Evolutionary conservation across 2,329 filamentous ascomycete genomes (phyloP).

Genomic region (Colletotrichum tamarilloi): DNA sequence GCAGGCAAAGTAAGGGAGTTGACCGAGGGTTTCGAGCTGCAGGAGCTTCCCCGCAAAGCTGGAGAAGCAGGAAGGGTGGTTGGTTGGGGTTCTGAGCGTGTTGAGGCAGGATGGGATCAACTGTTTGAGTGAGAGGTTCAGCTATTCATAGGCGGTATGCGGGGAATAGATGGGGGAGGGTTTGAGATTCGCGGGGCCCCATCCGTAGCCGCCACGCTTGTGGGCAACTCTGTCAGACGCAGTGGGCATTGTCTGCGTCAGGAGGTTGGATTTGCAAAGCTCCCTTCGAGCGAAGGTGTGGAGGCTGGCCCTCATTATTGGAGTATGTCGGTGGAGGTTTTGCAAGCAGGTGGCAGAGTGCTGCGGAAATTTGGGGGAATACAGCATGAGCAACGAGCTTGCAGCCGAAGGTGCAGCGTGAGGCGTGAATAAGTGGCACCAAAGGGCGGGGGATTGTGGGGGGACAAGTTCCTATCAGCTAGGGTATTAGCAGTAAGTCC

Average conservation of each 20-base stretch:
- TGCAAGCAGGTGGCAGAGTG: background rate
- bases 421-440: background rate
- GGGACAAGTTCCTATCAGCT: background rate
- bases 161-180: slow-evolving; percentile 22
- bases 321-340: slow-evolving; percentile 3
- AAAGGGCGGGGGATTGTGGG: slow-evolving; percentile 13
- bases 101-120: slow-evolving; percentile 15
- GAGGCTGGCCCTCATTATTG: slow-evolving; percentile 12
- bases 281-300: slow-evolving; percentile 36
- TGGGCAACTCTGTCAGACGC: slow-evolving; percentile 17
- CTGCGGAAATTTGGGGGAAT: background rate
- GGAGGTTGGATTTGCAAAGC: slow-evolving; percentile 14
- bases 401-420: slow-evolving; percentile 8
- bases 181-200: slow-evolving; percentile 34
- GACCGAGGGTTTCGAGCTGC: slow-evolving; percentile 13
- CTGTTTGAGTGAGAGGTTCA: slow-evolving; percentile 6
- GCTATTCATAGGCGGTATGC: slow-evolving; percentile 23
- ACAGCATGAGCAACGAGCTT: background rate
- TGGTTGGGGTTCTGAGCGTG: background rate
- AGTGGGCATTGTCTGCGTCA: slow-evolving; percentile 17
- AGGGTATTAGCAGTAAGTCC: background rate
- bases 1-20: background rate
- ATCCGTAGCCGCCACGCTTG: slow-evolving; percentile 3
- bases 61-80: background rate
- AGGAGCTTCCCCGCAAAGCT: slow-evolving; percentile 24